Conservation (phyloP, 2,329 filamentous ascomycete species). For the Myrmaecium sp. region DNA sequence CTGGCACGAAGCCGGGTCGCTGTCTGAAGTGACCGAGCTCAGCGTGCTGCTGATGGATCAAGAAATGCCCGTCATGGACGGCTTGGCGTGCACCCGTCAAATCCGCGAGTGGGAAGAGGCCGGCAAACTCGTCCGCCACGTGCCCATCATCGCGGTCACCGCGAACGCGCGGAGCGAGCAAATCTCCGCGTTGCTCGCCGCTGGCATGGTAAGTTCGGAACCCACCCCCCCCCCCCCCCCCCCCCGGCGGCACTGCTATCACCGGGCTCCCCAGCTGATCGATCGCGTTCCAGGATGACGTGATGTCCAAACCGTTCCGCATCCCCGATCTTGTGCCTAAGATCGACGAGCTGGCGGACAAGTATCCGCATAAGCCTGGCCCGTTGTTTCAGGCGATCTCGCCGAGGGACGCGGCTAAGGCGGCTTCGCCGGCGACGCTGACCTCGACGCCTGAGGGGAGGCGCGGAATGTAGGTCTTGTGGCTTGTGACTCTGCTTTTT, state of each 20-base stretch:
- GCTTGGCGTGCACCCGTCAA: slow-evolving; percentile 18
- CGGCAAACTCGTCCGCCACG: slow-evolving; percentile 16
- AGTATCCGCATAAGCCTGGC: no score
- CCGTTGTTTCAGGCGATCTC: no score
- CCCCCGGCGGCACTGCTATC: not conserved
- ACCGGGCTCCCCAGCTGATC: not conserved
- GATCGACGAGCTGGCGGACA: slow-evolving; percentile 28
- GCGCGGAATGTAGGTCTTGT: no score
- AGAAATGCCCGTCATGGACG: slow-evolving; percentile 27
- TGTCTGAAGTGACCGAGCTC: not conserved
- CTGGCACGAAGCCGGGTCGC: slow-evolving; percentile 16
- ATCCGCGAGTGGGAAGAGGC: slow-evolving; percentile 21
- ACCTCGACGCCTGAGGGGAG: no score
- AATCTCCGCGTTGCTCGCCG: slow-evolving; percentile 19
- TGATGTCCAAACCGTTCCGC: slow-evolving; percentile 34
- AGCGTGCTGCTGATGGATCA: slow-evolving; percentile 12
- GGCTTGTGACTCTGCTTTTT: no score
- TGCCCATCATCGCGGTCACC: slow-evolving; percentile 26
- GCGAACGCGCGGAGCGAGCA: slow-evolving; percentile 24
- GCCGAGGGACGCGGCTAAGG: no score
- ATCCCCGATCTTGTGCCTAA: slow-evolving; percentile 33
- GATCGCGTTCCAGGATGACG: slow-evolving; percentile 24
- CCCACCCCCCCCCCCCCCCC: not conserved
- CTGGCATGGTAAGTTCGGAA: slow-evolving; percentile 18
- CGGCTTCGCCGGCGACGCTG: no score